Evolutionary conservation across 768 basidiomycete genomes (phyloP), one percentile per base, ranked within the genome.

Genomic region (Rhodotorula graminis): DNA sequence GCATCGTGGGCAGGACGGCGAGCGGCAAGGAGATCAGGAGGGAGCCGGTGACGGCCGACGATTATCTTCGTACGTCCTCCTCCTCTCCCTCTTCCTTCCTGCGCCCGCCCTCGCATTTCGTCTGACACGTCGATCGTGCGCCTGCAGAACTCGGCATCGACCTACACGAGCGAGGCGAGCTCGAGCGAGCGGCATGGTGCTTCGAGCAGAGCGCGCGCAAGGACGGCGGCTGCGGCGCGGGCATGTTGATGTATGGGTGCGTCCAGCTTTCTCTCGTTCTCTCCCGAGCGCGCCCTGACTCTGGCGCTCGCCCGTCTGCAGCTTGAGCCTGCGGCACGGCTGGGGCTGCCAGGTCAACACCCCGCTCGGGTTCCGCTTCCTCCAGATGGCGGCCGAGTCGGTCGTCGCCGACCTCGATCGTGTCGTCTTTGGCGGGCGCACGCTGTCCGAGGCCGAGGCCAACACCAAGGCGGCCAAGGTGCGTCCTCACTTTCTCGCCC

Each of bases 191-290:
- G 31, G 77, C 77, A 6, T 70, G 64, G 65, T 77, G 74, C 61
- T 80, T 80, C 57, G 73, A 80, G 62, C 67, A 67, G 50, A 72
- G 77, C 19, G 77, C 77, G 12, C 75, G 72, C 31, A 83, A 86
- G 71, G 82, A 84, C 63, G 92, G 92, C 2, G 93, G 91, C 3
- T 92, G 90, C 78, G 89, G 89, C 3, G 87, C 91, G 9, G 93
- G 93, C 27, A 93, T 93, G 91, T 81, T 94, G 70, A 92, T 95
- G 90, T 93, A 90, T 86, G 93, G 92, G 37, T 60, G 59, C 49
- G 58, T 57, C 7, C 3, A 4, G 3, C 14, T 46, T 46, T 14
- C 53, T 29, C 5, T 56, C 50, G 10, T 27, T 9, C 23, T 27
- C 50, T 18, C 23, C 2, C 2, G 23, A 12, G 12, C 11, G 50